Base-by-base conservation (phyloP, 768 basidiomycete species). In the Phlebiopsis flavidoalba region DNA sequence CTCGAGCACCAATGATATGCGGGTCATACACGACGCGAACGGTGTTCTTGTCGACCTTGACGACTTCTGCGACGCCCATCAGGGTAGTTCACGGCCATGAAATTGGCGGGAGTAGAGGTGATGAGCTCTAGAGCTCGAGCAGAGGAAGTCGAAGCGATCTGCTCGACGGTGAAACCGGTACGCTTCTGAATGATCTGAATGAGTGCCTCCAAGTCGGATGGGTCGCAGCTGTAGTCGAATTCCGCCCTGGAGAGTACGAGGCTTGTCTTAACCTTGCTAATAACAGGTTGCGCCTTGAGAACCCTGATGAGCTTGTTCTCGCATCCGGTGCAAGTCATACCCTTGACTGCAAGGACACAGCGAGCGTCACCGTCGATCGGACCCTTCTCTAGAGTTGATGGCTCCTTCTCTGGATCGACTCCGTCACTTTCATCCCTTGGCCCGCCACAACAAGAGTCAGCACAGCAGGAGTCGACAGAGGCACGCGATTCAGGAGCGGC, bases 261-360 rank as follows among this genome's bases (percentile, higher is more conserved):
- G 55, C 70, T 71, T 0, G 70, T 69, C 70, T 71, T 71, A 55
- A 66, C 56, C 52, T 71, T 71, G 55, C 53, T 43, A 26, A 71
- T 58, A 36, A 64, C 37, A 1, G 66, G 45, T 26, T 67, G 66
- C 4, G 63, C 65, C 5, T 49, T 17, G 17, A 71, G 62, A 3
- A 61, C 64, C 24, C 63, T 59, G 19, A 65, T 69, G 48, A 71
- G 63, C 62, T 71, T 69, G 63, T 69, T 71, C 66, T 71, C 70
- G 66, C 70, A 71, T 2, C 70, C 70, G 5, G 67, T 67, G 61
- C 70, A 71, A 12, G 70, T 71, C 70, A 71, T 71, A 14, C 70
- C 70, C 47, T 67, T 67, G 56, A 71, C 60, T 11, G 70, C 67
- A 14, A 71, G 60, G 3, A 69, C 59, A 8, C 65, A 65, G 33